phyloP scores from a whole-genome alignment of 352 stramenopile species.

The Phytophthora tentaculata region DNA sequence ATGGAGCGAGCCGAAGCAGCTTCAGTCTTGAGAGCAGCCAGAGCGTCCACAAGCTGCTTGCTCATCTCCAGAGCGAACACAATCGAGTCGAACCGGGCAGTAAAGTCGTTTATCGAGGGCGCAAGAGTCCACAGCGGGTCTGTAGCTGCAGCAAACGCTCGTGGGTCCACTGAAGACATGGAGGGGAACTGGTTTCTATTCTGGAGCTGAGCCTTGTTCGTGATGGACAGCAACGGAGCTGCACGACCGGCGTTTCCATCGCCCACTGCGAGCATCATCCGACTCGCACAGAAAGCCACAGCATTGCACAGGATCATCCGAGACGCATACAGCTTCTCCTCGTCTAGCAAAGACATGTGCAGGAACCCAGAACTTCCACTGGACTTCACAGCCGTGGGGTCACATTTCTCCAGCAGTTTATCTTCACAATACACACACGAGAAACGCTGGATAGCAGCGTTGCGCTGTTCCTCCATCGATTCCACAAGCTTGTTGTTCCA shows the following conservation, averaged over 20 bases:
- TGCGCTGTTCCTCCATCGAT: slow-evolving; percentile 58
- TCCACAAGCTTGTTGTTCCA: slow-evolving; percentile 46
- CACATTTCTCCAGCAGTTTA: slow-evolving; percentile 50
- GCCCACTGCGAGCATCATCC: slow-evolving; percentile 71
- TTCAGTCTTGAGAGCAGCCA: slow-evolving; percentile 31
- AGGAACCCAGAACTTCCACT: slow-evolving; percentile 48
- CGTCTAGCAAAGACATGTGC: slow-evolving; percentile 69
- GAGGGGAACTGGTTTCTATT: slow-evolving; percentile 50
- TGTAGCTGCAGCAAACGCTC: slow-evolving; percentile 58
- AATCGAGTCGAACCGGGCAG: slow-evolving; percentile 54
- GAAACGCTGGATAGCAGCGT: slow-evolving; percentile 47
- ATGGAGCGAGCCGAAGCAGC: slow-evolving; percentile 17
- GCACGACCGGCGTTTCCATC: slow-evolving; percentile 39
- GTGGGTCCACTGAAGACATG: slow-evolving; percentile 57
- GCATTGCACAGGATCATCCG: slow-evolving; percentile 85
- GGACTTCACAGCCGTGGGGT: slow-evolving; percentile 31
- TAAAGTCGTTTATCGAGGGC: slow-evolving; percentile 68
- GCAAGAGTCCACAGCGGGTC: slow-evolving; percentile 69
- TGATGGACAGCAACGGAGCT: slow-evolving; percentile 55
- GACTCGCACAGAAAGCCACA: slow-evolving; percentile 73
- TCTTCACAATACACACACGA: slow-evolving; percentile 51
- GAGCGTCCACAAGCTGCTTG: slow-evolving; percentile 47
- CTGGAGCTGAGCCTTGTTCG: slow-evolving; percentile 43
- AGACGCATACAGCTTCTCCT: slow-evolving; percentile 83
- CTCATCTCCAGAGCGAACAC: slow-evolving; percentile 58